phyloP scores from a whole-genome alignment of 805 yeast genomes.

The Candida maltosa region DNA sequence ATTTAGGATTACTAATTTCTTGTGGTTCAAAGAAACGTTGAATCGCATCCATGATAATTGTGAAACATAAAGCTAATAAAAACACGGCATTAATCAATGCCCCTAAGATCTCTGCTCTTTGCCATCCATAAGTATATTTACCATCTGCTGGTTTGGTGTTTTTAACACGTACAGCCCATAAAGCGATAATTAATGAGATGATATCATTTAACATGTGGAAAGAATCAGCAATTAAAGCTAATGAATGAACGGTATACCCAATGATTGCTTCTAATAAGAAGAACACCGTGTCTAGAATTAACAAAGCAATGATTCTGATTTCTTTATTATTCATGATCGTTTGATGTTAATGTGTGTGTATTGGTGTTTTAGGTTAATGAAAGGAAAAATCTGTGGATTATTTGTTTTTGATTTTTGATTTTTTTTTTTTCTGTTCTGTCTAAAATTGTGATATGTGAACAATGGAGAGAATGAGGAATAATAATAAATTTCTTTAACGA shows the following conservation, averaged over 20 bases:
- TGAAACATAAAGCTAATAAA: slow-evolving; percentile 84
- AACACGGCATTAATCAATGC: slow-evolving; percentile 94
- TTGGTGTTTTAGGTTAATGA: too few species aligned
- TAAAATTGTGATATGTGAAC: too few species aligned
- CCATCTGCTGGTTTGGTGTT: slow-evolving; percentile 79
- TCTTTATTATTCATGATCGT: slow-evolving; percentile 59
- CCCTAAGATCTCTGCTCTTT: slow-evolving; percentile 94
- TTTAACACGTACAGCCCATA: slow-evolving; percentile 95
- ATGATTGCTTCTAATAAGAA: slow-evolving; percentile 81
- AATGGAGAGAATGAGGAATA: too few species aligned
- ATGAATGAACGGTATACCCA: slow-evolving; percentile 89
- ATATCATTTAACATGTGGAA: slow-evolving; percentile 98
- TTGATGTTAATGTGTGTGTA: not conserved
- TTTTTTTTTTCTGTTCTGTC: too few species aligned
- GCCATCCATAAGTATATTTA: slow-evolving; percentile 95
- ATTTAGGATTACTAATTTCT: slow-evolving; percentile 73
- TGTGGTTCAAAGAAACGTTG: slow-evolving; percentile 85
- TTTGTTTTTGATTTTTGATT: too few species aligned
- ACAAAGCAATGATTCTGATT: slow-evolving; percentile 64
- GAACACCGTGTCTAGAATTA: slow-evolving; percentile 75
- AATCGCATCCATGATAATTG: slow-evolving; percentile 88
- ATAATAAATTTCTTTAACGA: too few species aligned
- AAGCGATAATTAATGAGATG: slow-evolving; percentile 80
- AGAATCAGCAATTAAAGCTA: slow-evolving; percentile 93
- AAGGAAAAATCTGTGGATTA: too few species aligned